phyloP scores from a whole-genome alignment of 345 rosid species.

The Brassica nigra region DNA sequence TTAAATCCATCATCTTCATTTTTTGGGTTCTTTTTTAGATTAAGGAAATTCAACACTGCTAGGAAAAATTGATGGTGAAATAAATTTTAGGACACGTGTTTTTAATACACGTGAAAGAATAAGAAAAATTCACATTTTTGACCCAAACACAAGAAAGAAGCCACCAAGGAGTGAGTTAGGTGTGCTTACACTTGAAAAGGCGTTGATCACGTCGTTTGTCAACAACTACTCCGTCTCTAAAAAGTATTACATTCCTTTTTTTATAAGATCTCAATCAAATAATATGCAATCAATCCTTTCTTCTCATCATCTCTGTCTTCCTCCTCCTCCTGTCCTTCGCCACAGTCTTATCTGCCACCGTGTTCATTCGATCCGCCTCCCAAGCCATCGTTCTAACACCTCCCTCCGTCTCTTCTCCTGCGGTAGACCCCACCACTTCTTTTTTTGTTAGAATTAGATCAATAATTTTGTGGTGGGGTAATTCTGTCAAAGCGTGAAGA shows the following conservation, averaged over 20 bases:
- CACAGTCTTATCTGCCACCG: slow-evolving; percentile 8
- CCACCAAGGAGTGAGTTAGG: background rate
- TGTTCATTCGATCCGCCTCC: slow-evolving; percentile 23
- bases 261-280: slow-evolving; percentile 5
- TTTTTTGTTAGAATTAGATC: background rate
- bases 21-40: no score
- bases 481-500: slow-evolving; percentile 28
- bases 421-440: slow-evolving; percentile 9
- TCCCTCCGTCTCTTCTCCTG: slow-evolving; percentile 23
- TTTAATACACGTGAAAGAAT: background rate
- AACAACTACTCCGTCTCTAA: background rate
- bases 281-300: slow-evolving; percentile 29
- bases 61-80: no score
- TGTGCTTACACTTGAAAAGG: background rate
- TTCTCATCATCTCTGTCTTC: slow-evolving; percentile 21
- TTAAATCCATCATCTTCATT: no score
- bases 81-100: no score
- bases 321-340: slow-evolving; percentile 14
- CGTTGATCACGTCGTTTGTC: slow-evolving; percentile 20
- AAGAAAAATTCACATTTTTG: background rate
- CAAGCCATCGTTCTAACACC: slow-evolving; percentile 10
- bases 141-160: background rate
- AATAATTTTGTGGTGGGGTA: slow-evolving; percentile 27
- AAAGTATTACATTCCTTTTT: background rate
- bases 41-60: no score